Conservation (phyloP, 176 grass and related monocot species). For the Avena insularis region DNA sequence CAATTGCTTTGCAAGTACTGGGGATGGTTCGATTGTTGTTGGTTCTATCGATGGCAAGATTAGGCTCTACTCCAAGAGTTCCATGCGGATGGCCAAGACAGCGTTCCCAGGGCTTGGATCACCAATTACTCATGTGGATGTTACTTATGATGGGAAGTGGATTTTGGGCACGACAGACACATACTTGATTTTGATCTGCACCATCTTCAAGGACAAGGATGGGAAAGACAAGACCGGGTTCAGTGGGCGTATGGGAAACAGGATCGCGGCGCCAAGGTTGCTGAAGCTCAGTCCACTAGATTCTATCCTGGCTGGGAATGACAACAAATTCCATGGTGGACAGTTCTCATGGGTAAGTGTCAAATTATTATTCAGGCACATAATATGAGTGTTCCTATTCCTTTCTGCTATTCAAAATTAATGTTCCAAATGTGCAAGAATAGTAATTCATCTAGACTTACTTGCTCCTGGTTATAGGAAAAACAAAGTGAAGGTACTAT, state of each 20-base stretch:
- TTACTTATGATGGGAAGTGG: slow-evolving; percentile 95
- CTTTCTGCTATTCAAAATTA: neutral
- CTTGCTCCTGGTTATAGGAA: neutral
- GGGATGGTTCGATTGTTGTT: slow-evolving; percentile 85
- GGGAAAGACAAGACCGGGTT: slow-evolving; percentile 92
- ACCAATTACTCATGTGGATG: slow-evolving; percentile 82
- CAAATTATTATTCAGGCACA: slow-evolving; percentile 19
- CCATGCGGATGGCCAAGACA: slow-evolving; percentile 93
- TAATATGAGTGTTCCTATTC: neutral
- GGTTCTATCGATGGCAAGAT: slow-evolving; percentile 94
- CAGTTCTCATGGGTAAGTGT: slow-evolving; percentile 94
- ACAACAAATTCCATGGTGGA: slow-evolving; percentile 83
- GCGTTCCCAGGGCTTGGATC: slow-evolving; percentile 90
- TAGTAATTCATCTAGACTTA: slow-evolving; percentile 1
- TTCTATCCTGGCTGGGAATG: slow-evolving; percentile 70
- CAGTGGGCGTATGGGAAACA: slow-evolving; percentile 82
- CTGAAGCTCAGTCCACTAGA: slow-evolving; percentile 87
- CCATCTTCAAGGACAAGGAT: slow-evolving; percentile 90
- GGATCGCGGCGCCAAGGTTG: slow-evolving; percentile 79
- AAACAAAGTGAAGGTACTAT: neutral
- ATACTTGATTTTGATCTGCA: slow-evolving; percentile 89
- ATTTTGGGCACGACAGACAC: slow-evolving; percentile 83
- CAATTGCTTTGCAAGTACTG: slow-evolving; percentile 85
- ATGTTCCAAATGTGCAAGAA: neutral
- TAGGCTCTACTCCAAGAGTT: slow-evolving; percentile 78